phyloP scores from a whole-genome alignment of 2,329 filamentous ascomycete genomes.

The Colletotrichum echinochloae region DNA sequence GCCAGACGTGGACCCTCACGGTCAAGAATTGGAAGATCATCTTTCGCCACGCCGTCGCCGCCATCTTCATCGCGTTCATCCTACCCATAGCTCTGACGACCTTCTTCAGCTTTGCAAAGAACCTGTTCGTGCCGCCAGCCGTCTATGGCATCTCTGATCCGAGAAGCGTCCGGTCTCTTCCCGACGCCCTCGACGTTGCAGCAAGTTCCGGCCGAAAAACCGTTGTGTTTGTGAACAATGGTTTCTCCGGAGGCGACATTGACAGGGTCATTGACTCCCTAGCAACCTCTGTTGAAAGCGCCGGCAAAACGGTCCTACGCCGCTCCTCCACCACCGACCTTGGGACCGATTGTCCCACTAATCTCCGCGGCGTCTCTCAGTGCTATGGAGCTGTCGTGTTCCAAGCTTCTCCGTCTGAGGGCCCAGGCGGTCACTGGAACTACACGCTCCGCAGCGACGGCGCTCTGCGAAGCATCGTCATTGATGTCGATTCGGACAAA shows the following conservation, averaged over 20 bases:
- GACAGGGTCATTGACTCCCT: conserved; percentile 76
- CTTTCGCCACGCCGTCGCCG: conserved; percentile 65
- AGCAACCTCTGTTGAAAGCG: conserved; percentile 65
- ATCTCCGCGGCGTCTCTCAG: conserved; percentile 73
- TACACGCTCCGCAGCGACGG: conserved; percentile 86
- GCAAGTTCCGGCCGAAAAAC: conserved; percentile 70
- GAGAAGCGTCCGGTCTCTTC: conserved; percentile 71
- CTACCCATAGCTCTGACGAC: conserved; percentile 69
- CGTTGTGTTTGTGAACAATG: conserved; percentile 84
- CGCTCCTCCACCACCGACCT: conserved; percentile 69
- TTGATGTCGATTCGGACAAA: conserved; percentile 71
- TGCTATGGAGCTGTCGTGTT: conserved; percentile 84
- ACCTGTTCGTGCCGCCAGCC: conserved; percentile 84
- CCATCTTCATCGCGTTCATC: conserved; percentile 68
- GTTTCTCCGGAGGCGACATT: conserved; percentile 76
- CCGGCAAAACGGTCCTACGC: conserved; percentile 67
- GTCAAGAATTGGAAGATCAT: conserved; percentile 72
- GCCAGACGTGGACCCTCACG: conserved; percentile 71
- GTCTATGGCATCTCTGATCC: conserved; percentile 77
- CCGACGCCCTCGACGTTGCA: conserved; percentile 70
- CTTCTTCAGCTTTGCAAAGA: conserved; percentile 79
- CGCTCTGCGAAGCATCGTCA: conserved; percentile 71
- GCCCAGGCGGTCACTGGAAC: conserved; percentile 78
- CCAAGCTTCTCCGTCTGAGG: conserved; percentile 79
- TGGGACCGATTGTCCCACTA: conserved; percentile 71